phyloP scores from a whole-genome alignment of 2,329 filamentous ascomycete genomes.

The Fusarium staphyleae region DNA sequence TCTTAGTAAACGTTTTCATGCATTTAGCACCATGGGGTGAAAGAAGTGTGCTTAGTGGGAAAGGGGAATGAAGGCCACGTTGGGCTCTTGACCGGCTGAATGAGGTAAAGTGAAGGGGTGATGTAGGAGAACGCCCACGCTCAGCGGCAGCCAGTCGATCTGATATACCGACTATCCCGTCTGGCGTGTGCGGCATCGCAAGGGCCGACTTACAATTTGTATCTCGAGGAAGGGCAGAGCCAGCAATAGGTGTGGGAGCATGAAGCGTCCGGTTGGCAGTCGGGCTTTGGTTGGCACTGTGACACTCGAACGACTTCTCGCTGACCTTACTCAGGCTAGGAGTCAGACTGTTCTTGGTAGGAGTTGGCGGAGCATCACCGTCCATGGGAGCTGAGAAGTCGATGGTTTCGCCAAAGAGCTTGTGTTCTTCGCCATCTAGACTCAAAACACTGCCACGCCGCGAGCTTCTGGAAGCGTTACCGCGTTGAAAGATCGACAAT shows the following conservation, averaged over 20 bases:
- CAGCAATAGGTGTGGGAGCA: slow-evolving; percentile 52
- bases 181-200: slow-evolving; percentile 16
- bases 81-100: slow-evolving; percentile 45
- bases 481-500: slow-evolving; percentile 71
- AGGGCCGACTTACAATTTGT: slow-evolving; percentile 55
- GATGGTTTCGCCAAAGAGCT: slow-evolving; percentile 48
- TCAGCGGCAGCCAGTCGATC: slow-evolving; percentile 42
- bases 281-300: slow-evolving; percentile 43
- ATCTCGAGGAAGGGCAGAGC: slow-evolving; percentile 47
- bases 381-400: slow-evolving; percentile 42
- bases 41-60: slow-evolving; percentile 43
- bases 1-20: slow-evolving; percentile 60
- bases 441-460: slow-evolving; percentile 77
- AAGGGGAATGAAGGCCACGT: slow-evolving; percentile 46
- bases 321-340: slow-evolving; percentile 51
- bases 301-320: slow-evolving; percentile 52
- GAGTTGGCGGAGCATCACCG: slow-evolving; percentile 86
- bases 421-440: slow-evolving; percentile 77
- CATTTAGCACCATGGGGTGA: slow-evolving; percentile 40
- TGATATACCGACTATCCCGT: slow-evolving; percentile 20
- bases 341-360: slow-evolving; percentile 74
- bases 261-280: slow-evolving; percentile 55
- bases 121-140: slow-evolving; percentile 45
- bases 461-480: slow-evolving; percentile 52
- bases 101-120: slow-evolving; percentile 49